Percentiles rank a stretch among this genome's conserved stretches.
These are phyloP conservation scores for Podila epigama DNA, from an alignment of 192 early-diverging fungal genomes.

Conservation along the genomic window DNA sequence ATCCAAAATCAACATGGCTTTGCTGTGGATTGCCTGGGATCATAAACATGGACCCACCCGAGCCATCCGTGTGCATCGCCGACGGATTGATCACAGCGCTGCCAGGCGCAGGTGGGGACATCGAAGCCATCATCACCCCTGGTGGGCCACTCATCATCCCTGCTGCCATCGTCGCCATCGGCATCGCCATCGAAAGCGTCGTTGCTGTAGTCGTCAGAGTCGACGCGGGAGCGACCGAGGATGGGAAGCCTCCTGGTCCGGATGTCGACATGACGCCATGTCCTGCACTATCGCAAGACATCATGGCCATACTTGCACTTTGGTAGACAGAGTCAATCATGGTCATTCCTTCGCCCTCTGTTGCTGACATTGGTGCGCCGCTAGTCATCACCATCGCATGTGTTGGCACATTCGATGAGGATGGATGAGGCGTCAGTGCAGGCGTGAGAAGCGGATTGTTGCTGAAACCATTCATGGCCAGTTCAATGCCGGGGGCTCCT, in stretches of 20 bases:
- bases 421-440: slow-evolving; percentile 22
- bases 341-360: not conserved
- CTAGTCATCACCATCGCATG: not conserved
- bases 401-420: slow-evolving; percentile 4
- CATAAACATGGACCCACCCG: not conserved
- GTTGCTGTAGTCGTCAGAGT: not conserved
- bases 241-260: not conserved
- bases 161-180: not conserved
- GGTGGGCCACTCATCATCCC: not conserved
- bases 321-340: not conserved
- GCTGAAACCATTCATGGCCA: slow-evolving; percentile 7
- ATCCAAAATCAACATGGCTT: not conserved
- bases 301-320: not conserved
- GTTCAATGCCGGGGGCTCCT: not conserved
- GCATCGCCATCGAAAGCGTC: not conserved
- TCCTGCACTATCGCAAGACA: not conserved
- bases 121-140: not conserved
- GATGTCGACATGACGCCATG: not conserved
- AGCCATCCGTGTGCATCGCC: not conserved
- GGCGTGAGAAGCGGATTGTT: slow-evolving; percentile 18
- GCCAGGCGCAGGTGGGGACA: not conserved
- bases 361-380: not conserved
- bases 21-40: not conserved
- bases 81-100: not conserved
- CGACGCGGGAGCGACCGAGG: not conserved